Percentiles rank a stretch among this genome's conserved stretches.
These are phyloP conservation scores for Entomortierella parvispora DNA, from an alignment of 192 early-diverging fungal species.

Conservation along the genomic window DNA sequence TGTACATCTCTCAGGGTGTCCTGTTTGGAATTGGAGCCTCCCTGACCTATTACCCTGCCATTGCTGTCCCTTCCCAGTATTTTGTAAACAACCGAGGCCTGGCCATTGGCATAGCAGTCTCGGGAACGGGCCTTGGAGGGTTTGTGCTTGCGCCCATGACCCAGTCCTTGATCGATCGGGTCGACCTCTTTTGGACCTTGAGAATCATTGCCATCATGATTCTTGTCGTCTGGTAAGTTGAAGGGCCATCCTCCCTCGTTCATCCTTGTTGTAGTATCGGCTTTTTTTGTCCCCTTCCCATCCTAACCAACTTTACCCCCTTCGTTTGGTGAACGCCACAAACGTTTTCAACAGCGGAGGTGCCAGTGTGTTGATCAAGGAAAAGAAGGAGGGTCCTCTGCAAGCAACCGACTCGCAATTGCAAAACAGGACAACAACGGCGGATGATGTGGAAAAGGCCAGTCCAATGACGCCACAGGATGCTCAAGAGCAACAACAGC, in stretches of 20 bases:
- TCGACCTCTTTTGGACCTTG: slow-evolving; percentile 52
- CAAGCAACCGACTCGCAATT: background rate
- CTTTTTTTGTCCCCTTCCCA: background rate
- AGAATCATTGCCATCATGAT: slow-evolving; percentile 48
- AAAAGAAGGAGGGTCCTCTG: slow-evolving; percentile 7
- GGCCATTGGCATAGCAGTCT: slow-evolving; percentile 73
- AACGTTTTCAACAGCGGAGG: slow-evolving; percentile 20
- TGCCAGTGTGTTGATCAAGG: slow-evolving; percentile 24
- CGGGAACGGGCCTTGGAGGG: slow-evolving; percentile 75
- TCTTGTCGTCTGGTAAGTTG: slow-evolving; percentile 53
- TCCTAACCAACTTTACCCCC: background rate
- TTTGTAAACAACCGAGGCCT: slow-evolving; percentile 67
- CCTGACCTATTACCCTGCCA: slow-evolving; percentile 66
- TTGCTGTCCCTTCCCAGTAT: slow-evolving; percentile 70
- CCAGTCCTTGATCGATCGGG: slow-evolving; percentile 33
- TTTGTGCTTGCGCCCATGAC: slow-evolving; percentile 66
- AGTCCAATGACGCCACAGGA: background rate
- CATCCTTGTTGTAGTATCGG: background rate
- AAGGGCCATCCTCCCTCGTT: background rate
- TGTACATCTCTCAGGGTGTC: slow-evolving; percentile 78
- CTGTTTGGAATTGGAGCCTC: slow-evolving; percentile 70
- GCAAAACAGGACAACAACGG: background rate
- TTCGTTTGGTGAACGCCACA: no score
- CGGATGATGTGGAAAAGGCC: background rate
- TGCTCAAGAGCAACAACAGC: background rate